phyloP scores from a whole-genome alignment of 495 filamentous ascomycete species.

The Amorphotheca resinae region DNA sequence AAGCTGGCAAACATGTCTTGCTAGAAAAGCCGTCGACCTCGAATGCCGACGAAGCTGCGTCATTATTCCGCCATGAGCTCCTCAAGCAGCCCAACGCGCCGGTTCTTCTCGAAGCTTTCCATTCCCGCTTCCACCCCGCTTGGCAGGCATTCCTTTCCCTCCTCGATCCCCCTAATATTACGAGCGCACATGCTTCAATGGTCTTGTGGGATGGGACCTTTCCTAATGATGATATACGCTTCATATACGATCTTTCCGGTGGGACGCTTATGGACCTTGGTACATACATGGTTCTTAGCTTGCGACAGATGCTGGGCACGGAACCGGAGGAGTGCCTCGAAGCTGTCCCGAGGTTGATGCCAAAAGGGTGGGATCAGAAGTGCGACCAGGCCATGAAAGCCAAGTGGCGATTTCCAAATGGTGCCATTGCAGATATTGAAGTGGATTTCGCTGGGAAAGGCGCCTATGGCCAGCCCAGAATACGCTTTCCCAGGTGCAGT shows the following conservation, averaged over 20 bases:
- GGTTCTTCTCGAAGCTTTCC: slow-evolving; percentile 49
- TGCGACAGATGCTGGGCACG: slow-evolving; percentile 8
- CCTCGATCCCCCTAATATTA: slow-evolving; percentile 29
- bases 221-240: slow-evolving; percentile 40
- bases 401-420: slow-evolving; percentile 31
- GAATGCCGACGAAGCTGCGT: slow-evolving; percentile 35
- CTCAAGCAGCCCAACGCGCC: slow-evolving; percentile 18
- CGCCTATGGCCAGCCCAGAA: slow-evolving; percentile 6
- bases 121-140: slow-evolving; percentile 43
- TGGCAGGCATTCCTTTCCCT: slow-evolving; percentile 35
- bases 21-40: slow-evolving; percentile 43
- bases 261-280: slow-evolving; percentile 48
- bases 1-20: slow-evolving; percentile 46
- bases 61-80: slow-evolving; percentile 29
- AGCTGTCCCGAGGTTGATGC: slow-evolving; percentile 5
- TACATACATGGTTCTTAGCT: slow-evolving; percentile 32
- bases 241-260: slow-evolving; percentile 39
- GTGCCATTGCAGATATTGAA: slow-evolving; percentile 28
- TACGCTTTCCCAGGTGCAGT: slow-evolving; percentile 5
- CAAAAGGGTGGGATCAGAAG: slow-evolving; percentile 15
- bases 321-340: slow-evolving; percentile 15
- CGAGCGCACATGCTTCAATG: slow-evolving; percentile 22
- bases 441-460: slow-evolving; percentile 24
- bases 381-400: slow-evolving; percentile 31
- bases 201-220: slow-evolving; percentile 22